phyloP scores from a whole-genome alignment of 2,329 filamentous ascomycete genomes.

The Hirsutella rhossiliensis region DNA sequence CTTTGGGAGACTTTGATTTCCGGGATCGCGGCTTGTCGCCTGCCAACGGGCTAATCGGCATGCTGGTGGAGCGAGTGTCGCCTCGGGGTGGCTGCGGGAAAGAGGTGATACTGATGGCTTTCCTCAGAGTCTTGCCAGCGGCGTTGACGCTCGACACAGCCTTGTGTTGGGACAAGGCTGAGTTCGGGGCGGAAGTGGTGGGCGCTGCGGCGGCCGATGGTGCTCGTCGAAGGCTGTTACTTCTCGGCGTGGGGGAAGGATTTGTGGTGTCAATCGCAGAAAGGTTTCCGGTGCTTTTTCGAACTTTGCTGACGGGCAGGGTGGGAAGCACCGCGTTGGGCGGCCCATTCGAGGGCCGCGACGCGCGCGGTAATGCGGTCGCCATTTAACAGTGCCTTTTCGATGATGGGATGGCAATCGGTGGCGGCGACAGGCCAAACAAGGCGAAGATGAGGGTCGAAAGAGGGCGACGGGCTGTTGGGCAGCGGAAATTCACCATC shows the following conservation, averaged over 20 bases:
- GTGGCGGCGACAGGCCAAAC: neutral
- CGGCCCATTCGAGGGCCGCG: slow-evolving; percentile 57
- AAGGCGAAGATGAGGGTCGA: neutral
- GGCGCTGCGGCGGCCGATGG: slow-evolving; percentile 39
- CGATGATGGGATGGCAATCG: neutral
- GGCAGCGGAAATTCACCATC: neutral
- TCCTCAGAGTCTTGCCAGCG: slow-evolving; percentile 61
- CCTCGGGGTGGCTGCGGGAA: slow-evolving; percentile 82
- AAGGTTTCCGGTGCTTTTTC: slow-evolving; percentile 48
- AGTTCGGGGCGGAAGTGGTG: slow-evolving; percentile 39
- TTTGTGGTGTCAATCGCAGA: slow-evolving; percentile 24
- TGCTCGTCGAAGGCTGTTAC: slow-evolving; percentile 33
- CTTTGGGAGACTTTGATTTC: slow-evolving; percentile 45
- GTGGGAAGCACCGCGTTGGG: slow-evolving; percentile 62
- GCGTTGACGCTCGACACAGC: slow-evolving; percentile 42
- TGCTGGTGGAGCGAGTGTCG: slow-evolving; percentile 43
- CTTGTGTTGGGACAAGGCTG: slow-evolving; percentile 43
- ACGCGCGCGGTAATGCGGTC: slow-evolving; percentile 53
- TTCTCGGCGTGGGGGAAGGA: slow-evolving; percentile 38
- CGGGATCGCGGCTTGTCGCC: slow-evolving; percentile 35
- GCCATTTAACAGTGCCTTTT: slow-evolving; percentile 11
- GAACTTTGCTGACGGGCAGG: slow-evolving; percentile 59
- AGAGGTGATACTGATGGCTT: slow-evolving; percentile 84
- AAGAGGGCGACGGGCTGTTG: neutral
- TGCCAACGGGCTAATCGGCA: slow-evolving; percentile 49